A percentile compares a stretch with the other conserved stretches of the same genome.
Conservation (phyloP, 2,329 filamentous ascomycete genomes). For the Talaromyces albobiverticillius region DNA sequence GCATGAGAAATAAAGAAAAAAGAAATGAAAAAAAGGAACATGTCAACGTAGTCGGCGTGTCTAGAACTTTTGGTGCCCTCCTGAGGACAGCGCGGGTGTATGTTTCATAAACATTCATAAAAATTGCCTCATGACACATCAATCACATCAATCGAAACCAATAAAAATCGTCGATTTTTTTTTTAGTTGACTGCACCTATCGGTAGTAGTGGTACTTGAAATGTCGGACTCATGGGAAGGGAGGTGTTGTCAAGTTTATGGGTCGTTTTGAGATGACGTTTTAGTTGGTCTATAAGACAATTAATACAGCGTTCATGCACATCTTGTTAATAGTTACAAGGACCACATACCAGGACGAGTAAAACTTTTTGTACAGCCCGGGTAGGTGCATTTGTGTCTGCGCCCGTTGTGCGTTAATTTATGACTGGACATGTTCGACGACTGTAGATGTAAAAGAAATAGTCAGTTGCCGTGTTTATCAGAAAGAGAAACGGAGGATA, state of each 20-base stretch:
- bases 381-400: slow-evolving; percentile 39
- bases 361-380: slow-evolving; percentile 42
- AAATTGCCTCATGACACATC: background rate
- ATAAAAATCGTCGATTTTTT: background rate
- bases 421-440: slow-evolving; percentile 46
- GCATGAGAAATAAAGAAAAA: background rate
- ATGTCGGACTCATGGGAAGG: background rate
- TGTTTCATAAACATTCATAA: background rate
- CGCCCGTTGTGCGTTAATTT: slow-evolving; percentile 43
- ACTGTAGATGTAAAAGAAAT: slow-evolving; percentile 23
- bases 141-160: background rate
- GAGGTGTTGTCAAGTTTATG: slow-evolving; percentile 12
- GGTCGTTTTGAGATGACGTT: slow-evolving; percentile 18
- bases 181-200: background rate
- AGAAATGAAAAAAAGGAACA: background rate
- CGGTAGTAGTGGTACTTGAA: background rate
- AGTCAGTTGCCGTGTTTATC: slow-evolving; percentile 1
- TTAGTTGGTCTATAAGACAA: slow-evolving; percentile 14
- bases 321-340: background rate
- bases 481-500: background rate
- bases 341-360: slow-evolving; percentile 43
- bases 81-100: background rate
- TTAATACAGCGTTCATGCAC: background rate
- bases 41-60: background rate
- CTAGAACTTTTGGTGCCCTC: background rate